Evolutionary conservation across 179 eudicot genomes (phyloP).

Genomic region (Beta corolliflora): DNA sequence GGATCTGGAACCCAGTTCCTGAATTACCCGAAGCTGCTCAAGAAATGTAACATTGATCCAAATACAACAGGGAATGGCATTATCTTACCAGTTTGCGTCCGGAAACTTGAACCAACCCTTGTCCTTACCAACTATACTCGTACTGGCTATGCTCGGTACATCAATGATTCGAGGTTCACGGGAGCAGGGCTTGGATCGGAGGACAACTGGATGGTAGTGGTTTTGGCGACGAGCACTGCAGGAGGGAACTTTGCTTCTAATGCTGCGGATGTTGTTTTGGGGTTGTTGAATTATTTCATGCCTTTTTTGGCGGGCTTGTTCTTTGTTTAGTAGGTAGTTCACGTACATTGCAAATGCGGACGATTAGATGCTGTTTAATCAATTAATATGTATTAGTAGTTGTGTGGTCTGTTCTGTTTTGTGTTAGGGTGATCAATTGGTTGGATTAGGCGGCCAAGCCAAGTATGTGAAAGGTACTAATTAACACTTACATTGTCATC

Average conservation of each 20-base stretch:
- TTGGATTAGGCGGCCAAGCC: no score
- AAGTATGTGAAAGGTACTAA: no score
- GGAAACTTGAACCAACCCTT: slow-evolving; percentile 50
- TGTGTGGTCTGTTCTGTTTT: no score
- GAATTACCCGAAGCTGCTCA: slow-evolving; percentile 47
- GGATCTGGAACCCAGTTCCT: slow-evolving; percentile 33
- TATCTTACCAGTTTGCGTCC: slow-evolving; percentile 73
- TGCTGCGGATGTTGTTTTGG: slow-evolving; percentile 24
- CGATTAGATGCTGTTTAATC: no score
- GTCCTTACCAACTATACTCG: slow-evolving; percentile 76
- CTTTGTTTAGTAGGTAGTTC: slow-evolving; percentile 8
- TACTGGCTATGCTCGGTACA: slow-evolving; percentile 34
- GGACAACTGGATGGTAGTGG: slow-evolving; percentile 75
- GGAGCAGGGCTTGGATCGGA: slow-evolving; percentile 66
- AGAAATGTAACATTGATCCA: slow-evolving; percentile 55
- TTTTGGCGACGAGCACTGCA: slow-evolving; percentile 48
- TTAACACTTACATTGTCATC: no score
- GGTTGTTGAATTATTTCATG: slow-evolving; percentile 13
- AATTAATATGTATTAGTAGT: no score
- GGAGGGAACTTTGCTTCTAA: slow-evolving; percentile 53
- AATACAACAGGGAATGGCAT: slow-evolving; percentile 52
- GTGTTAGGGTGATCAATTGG: no score
- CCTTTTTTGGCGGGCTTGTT: slow-evolving; percentile 26
- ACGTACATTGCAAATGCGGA: neutral
- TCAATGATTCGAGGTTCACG: slow-evolving; percentile 55